These are phyloP conservation scores for Rhizopogon sp. DNA, from an alignment of 768 basidiomycete genomes.

Conservation along the genomic window DNA sequence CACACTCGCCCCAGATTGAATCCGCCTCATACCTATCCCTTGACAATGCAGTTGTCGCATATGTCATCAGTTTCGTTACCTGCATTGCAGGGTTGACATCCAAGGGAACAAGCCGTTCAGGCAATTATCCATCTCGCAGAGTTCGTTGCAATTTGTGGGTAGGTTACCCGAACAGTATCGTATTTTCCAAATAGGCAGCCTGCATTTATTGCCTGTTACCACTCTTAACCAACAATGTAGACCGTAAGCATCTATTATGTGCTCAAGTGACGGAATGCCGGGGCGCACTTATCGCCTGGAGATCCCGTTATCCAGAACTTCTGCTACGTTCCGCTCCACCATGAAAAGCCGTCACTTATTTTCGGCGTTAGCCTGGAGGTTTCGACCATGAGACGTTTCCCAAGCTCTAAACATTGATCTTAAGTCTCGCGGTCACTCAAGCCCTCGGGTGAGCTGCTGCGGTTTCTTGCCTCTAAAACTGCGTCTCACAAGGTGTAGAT, in stretches of 20 bases:
- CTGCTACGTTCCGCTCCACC: constrained; percentile 5
- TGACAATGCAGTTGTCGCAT: neutral
- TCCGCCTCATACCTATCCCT: neutral
- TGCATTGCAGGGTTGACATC: constrained; percentile 28
- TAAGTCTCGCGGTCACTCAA: constrained; percentile 42
- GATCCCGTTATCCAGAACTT: constrained; percentile 47
- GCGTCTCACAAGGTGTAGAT: constrained; percentile 26
- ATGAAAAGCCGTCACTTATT: constrained; percentile 29
- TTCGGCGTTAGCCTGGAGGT: constrained; percentile 61
- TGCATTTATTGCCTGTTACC: constrained; percentile 27
- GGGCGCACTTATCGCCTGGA: constrained; percentile 33
- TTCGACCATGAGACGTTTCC: constrained; percentile 33
- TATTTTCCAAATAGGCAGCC: constrained; percentile 23
- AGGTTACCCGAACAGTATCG: constrained; percentile 27
- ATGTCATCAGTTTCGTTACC: neutral
- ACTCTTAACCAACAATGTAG: constrained; percentile 26
- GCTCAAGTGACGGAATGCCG: constrained; percentile 19
- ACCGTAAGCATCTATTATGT: constrained; percentile 29
- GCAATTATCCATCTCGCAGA: constrained; percentile 17
- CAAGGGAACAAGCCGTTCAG: constrained; percentile 24
- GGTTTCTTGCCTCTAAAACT: neutral
- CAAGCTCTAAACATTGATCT: constrained; percentile 28
- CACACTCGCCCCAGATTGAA: neutral
- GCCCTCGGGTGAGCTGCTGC: constrained; percentile 46
- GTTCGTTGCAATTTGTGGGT: constrained; percentile 19